These are phyloP conservation scores for Marchantia paleacea DNA, from an alignment of 225 moss, liverwort and hornwort species.

Conservation along the genomic window DNA sequence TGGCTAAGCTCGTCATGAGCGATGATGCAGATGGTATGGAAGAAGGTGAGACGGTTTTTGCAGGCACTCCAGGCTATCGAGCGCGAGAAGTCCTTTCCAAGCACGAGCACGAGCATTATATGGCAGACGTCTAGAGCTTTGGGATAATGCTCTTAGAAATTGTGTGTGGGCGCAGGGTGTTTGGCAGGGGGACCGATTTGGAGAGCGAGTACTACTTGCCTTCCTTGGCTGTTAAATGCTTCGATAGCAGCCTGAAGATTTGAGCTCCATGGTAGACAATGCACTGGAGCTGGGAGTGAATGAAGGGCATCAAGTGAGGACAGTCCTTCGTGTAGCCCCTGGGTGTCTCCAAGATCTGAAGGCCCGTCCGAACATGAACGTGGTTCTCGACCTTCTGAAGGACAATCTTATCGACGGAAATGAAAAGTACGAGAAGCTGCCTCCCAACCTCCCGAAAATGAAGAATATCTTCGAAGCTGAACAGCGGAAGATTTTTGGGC, in stretches of 20 bases:
- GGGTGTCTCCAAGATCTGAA: background rate
- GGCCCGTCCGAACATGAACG: background rate
- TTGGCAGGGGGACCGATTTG: too few relatives aligned
- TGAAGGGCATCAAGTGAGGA: background rate
- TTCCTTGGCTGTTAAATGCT: background rate
- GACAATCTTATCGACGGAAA: background rate
- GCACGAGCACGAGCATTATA: conserved; percentile 36
- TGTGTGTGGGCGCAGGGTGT: conserved; percentile 50
- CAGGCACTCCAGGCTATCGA: background rate
- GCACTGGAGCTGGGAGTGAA: background rate
- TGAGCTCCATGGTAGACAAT: background rate
- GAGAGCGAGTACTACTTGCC: background rate
- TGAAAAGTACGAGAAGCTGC: background rate
- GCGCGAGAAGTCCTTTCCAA: conserved; percentile 4
- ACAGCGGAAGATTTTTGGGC: too few relatives aligned
- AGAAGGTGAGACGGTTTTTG: background rate
- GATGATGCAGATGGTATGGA: background rate
- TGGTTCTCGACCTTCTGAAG: conserved; percentile 6
- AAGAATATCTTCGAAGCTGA: background rate
- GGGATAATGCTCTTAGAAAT: conserved; percentile 69
- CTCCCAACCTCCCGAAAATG: background rate
- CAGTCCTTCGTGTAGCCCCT: background rate
- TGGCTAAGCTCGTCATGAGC: conserved; percentile 60
- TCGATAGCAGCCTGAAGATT: background rate
- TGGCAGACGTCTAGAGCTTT: conserved; percentile 61